These are phyloP conservation scores for Zasmidium angulare DNA, from an alignment of 2,329 filamentous ascomycete genomes.

Conservation along the genomic window DNA sequence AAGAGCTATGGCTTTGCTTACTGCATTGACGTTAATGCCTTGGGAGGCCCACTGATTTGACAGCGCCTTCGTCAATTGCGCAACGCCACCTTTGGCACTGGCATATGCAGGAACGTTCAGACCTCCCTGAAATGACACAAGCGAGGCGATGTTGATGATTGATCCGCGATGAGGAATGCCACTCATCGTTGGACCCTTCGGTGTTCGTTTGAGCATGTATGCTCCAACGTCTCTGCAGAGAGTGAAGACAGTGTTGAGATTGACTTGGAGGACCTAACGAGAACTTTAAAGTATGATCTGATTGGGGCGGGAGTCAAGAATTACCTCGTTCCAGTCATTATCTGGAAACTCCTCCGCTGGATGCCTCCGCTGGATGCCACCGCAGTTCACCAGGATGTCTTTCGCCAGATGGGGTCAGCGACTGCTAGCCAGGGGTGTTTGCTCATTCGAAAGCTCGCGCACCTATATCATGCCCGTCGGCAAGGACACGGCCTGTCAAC, in stretches of 20 bases:
- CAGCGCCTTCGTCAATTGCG: conserved; percentile 78
- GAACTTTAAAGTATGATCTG: neutral
- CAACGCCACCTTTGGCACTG: conserved; percentile 79
- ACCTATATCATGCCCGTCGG: conserved; percentile 58
- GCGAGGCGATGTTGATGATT: conserved; percentile 80
- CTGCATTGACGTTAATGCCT: conserved; percentile 77
- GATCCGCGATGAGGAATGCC: conserved; percentile 59
- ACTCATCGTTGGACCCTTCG: conserved; percentile 31
- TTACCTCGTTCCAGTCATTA: conserved; percentile 72
- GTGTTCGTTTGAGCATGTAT: conserved; percentile 65
- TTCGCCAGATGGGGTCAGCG: neutral
- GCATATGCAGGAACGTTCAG: conserved; percentile 86
- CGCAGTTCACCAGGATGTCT: conserved; percentile 80
- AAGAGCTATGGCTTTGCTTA: neutral
- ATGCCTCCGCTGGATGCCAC: conserved; percentile 79
- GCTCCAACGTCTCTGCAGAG: conserved; percentile 75
- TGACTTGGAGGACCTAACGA: conserved; percentile 67
- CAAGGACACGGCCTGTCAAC: conserved; percentile 61
- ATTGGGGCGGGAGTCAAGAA: too few species aligned
- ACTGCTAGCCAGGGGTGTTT: neutral
- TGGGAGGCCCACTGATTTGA: conserved; percentile 79
- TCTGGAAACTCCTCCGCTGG: conserved; percentile 73
- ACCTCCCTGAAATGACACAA: conserved; percentile 82
- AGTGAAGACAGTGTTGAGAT: conserved; percentile 77
- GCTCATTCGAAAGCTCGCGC: neutral